Conservation (phyloP, 768 basidiomycete genomes). For the Pluteus cervinus region DNA sequence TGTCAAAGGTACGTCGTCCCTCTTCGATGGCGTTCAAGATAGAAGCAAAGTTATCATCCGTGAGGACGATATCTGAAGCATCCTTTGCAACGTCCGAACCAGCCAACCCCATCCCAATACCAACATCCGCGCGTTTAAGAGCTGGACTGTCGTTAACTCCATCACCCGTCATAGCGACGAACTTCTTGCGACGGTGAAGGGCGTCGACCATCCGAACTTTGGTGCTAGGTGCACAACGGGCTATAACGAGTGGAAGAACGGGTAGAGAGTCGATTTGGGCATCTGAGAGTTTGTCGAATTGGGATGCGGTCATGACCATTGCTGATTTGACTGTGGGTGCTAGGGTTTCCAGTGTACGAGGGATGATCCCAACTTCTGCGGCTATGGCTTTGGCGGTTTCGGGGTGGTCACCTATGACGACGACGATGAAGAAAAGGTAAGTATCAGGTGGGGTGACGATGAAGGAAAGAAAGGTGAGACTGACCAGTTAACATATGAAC, state of each 20-base stretch:
- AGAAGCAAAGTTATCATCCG: conserved; percentile 32
- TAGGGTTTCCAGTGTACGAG: no score
- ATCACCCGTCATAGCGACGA: conserved; percentile 46
- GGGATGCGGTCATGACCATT: no score
- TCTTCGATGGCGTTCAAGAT: background rate
- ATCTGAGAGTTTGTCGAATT: conserved; percentile 49
- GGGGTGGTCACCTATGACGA: background rate
- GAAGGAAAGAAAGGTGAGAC: no score
- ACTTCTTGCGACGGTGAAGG: conserved; percentile 46
- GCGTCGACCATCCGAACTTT: conserved; percentile 55
- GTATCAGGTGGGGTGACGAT: no score
- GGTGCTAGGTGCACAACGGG: conserved; percentile 50
- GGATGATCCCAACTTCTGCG: conserved; percentile 41
- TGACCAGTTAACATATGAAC: conserved; percentile 3
- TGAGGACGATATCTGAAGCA: conserved; percentile 49
- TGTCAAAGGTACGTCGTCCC: conserved; percentile 37
- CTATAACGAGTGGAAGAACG: conserved; percentile 38
- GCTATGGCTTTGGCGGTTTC: conserved; percentile 34
- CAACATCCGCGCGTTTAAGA: conserved; percentile 47
- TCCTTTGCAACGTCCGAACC: conserved; percentile 53
- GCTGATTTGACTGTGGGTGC: no score
- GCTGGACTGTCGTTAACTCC: conserved; percentile 59
- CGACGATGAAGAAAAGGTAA: no score
- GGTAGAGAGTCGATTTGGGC: conserved; percentile 41
- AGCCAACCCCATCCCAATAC: conserved; percentile 53